Percentiles rank a stretch among this genome's conserved stretches.
These are phyloP conservation scores for Fusarium brevicatenulatum DNA, from an alignment of 2,329 filamentous ascomycete species.

Conservation along the genomic window DNA sequence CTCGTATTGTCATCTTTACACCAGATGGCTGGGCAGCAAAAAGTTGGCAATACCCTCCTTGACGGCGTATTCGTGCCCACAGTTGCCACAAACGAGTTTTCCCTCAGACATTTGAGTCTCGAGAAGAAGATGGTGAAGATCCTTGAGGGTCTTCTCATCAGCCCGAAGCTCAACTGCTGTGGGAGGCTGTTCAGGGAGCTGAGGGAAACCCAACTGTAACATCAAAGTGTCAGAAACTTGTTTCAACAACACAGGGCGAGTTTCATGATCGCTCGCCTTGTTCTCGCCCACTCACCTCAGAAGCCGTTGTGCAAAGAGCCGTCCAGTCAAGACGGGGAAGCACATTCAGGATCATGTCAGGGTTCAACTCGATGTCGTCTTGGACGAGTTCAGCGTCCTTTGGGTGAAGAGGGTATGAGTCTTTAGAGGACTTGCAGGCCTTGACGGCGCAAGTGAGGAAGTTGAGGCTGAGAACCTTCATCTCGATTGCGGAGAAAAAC, in stretches of 20 bases:
- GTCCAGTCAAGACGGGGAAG: conserved; percentile 90
- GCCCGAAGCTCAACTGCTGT: conserved; percentile 68
- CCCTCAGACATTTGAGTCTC: conserved; percentile 92
- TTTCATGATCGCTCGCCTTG: background rate
- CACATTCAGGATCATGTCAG: conserved; percentile 83
- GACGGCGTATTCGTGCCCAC: conserved; percentile 92
- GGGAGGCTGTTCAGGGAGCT: conserved; percentile 73
- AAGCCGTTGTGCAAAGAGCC: conserved; percentile 77
- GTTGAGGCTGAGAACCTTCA: conserved; percentile 97
- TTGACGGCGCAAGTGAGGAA: conserved; percentile 97
- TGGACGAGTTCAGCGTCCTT: conserved; percentile 91
- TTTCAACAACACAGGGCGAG: background rate
- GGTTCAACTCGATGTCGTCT: conserved; percentile 85
- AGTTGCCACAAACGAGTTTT: conserved; percentile 88
- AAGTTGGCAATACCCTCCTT: conserved; percentile 98
- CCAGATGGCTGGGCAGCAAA: conserved; percentile 90
- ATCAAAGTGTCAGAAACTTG: conserved; percentile 10
- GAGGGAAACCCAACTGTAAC: conserved; percentile 79
- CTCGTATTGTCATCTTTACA: conserved; percentile 52
- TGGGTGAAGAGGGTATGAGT: conserved; percentile 91
- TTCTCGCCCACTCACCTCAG: conserved; percentile 68
- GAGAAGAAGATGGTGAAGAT: conserved; percentile 83
- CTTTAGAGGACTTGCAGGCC: conserved; percentile 83
- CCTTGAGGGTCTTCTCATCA: conserved; percentile 76
- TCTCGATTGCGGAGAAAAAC: conserved; percentile 50